Base-by-base conservation (phyloP, 345 rosid species). In the Mangifera indica region DNA sequence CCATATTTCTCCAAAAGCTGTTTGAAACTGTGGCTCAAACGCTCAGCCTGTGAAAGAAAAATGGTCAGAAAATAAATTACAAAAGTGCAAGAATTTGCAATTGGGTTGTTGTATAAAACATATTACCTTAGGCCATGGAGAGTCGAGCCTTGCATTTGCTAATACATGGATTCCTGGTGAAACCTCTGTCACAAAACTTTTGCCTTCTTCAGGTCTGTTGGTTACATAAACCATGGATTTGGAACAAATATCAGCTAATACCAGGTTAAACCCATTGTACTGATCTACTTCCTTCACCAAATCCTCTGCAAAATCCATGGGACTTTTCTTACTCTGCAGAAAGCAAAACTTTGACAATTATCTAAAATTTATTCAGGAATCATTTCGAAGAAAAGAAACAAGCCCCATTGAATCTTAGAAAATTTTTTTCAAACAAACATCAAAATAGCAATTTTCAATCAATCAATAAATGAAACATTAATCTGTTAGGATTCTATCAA, bases 41-140 rank as follows among this genome's bases (percentile, higher is more conserved):
- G 72, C 60, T 81, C 77, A 67, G 87, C 87, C 93, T 91, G 79
- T 7, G 51, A 22, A 34, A 46, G 18, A 53, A 40, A 14, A 14
- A 49, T 9, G 2, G 8, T 8, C 1, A 11, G 32, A 66, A 13
- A 40, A 15, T 6, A 25, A 48, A 34, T 15, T 52, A 5, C 3
- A n/a, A 22, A 67, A 14, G 53, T 54, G 22, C 42, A 9, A 69
- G 7, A 1, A 21, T 24, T 15, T 24, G n/a, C 34, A 40, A 60
- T 52, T 53, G 20, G 14, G 40, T 14, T 29, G 7, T 26, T 22
- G 3, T 34, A 24, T 29, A 46, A 49, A 24, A 42, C 15, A 48
- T 21, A 42, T 77, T 68, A 93, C 98, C 91, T 92, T 89, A 70
- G 89, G 91, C 97, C 92, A 90, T 44, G 97, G 93, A 21, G 93